Evolutionary conservation across 2,329 filamentous ascomycete genomes (phyloP).

Genomic region (Diplocarpon mali): DNA sequence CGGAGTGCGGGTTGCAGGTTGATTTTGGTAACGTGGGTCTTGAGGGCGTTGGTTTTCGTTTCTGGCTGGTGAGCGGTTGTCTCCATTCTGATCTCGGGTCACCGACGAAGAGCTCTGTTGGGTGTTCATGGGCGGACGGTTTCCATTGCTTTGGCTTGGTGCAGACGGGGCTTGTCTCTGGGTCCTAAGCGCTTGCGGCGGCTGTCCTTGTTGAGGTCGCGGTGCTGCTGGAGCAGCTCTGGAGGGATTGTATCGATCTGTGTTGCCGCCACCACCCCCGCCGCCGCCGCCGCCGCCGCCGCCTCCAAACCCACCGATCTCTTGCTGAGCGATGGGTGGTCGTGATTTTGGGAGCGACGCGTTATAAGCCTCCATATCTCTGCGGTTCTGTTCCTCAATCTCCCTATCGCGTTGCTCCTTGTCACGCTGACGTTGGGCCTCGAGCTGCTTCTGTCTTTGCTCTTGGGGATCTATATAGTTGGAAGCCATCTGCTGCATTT

Average conservation of each 20-base stretch:
- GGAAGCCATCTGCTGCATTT: constrained; percentile 45
- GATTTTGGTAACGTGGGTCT: constrained; percentile 29
- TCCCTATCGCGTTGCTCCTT: constrained; percentile 27
- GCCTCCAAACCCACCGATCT: constrained; percentile 57
- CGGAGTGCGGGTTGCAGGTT: constrained; percentile 31
- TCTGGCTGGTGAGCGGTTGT: constrained; percentile 29
- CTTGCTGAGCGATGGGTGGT: constrained; percentile 75
- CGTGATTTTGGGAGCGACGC: constrained; percentile 76
- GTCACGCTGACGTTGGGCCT: constrained; percentile 43
- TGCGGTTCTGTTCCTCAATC: constrained; percentile 54
- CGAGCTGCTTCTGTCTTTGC: constrained; percentile 50
- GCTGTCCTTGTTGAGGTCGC: constrained; percentile 41
- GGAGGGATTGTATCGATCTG: constrained; percentile 72
- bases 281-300: constrained; percentile 34
- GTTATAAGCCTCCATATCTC: constrained; percentile 82
- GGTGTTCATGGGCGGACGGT: constrained; percentile 36
- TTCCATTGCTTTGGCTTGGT: constrained; percentile 36
- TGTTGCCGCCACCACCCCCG: constrained; percentile 28
- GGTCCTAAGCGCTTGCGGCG: constrained; percentile 48
- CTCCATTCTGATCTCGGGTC: constrained; percentile 27
- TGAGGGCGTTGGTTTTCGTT: constrained; percentile 32
- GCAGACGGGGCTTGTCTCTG: constrained; percentile 77
- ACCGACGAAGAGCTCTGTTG: constrained; percentile 40
- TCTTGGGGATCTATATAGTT: constrained; percentile 46
- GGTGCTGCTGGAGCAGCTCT: constrained; percentile 77